Percentiles rank a stretch among this genome's conserved stretches.
Evolutionary conservation across 1,139 yeast genomes (phyloP).

Genomic region (Kurtzmaniella quercitrusa): DNA sequence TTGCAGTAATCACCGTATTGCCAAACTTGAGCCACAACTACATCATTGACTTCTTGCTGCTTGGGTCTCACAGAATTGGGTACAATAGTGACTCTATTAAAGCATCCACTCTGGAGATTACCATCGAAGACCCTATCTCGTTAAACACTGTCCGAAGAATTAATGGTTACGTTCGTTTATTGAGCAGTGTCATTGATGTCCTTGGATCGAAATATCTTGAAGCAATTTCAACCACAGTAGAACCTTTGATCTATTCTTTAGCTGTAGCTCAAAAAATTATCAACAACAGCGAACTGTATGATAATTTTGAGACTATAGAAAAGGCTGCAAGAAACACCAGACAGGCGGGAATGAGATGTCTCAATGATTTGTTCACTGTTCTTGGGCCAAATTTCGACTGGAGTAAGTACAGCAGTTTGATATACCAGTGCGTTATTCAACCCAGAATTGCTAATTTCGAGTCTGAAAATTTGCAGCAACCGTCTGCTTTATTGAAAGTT

Average conservation of each 20-base stretch:
- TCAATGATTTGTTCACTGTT: conserved; percentile 46
- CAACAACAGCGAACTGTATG: conserved; percentile 11
- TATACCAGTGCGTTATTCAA: conserved; percentile 52
- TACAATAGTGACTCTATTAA: conserved; percentile 30
- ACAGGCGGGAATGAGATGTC: conserved; percentile 56
- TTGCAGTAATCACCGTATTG: conserved; percentile 69
- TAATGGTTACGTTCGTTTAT: conserved; percentile 68
- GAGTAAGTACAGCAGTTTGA: conserved; percentile 47
- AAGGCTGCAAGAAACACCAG: conserved; percentile 54
- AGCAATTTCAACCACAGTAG: conserved; percentile 49
- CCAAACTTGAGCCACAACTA: conserved; percentile 56
- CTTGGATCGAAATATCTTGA: conserved; percentile 57
- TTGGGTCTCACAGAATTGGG: conserved; percentile 58
- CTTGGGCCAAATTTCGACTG: conserved; percentile 52
- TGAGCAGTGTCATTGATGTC: conserved; percentile 57
- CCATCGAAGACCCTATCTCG: conserved; percentile 10
- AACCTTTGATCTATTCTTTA: conserved; percentile 58
- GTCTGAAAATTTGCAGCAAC: conserved; percentile 74
- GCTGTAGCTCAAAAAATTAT: conserved; percentile 50
- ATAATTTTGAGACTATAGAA: conserved; percentile 19
- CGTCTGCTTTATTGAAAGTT: conserved; percentile 72
- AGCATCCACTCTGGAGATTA: conserved; percentile 6
- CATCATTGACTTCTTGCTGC: conserved; percentile 53
- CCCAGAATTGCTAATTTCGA: conserved; percentile 70
- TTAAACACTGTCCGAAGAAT: conserved; percentile 44